A percentile compares a stretch with the other conserved stretches of the same genome.
phyloP scores from a whole-genome alignment of 2,329 filamentous ascomycete genomes.

The Paecilomyces formosus region DNA sequence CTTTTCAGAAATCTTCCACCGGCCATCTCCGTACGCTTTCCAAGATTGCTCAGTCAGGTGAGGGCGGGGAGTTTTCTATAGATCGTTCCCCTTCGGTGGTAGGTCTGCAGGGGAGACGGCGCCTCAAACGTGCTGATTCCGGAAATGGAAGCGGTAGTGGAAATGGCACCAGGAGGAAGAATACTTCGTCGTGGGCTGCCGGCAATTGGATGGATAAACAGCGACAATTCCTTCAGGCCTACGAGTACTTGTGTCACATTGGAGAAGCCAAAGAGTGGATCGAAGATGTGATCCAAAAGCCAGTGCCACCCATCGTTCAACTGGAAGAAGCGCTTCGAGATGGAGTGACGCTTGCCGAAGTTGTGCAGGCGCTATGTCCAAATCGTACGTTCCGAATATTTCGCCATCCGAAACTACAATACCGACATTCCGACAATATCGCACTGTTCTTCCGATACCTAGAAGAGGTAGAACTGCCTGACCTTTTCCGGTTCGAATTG shows the following conservation, averaged over 20 bases:
- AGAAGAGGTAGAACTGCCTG: slow-evolving; percentile 83
- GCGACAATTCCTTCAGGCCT: slow-evolving; percentile 89
- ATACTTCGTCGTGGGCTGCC: slow-evolving; percentile 65
- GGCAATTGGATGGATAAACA: slow-evolving; percentile 99
- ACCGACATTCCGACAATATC: slow-evolving; percentile 95
- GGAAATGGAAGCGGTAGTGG: slow-evolving; percentile 36
- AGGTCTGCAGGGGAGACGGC: slow-evolving; percentile 75
- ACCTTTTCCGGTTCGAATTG: slow-evolving; percentile 92
- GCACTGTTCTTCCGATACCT: slow-evolving; percentile 92
- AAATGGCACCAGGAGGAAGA: slow-evolving; percentile 40
- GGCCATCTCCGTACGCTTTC: slow-evolving; percentile 83
- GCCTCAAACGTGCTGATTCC: slow-evolving; percentile 63
- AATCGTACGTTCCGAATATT: slow-evolving; percentile 75
- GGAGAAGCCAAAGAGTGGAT: slow-evolving; percentile 99
- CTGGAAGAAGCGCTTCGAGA: slow-evolving; percentile 87
- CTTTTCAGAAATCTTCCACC: slow-evolving; percentile 80
- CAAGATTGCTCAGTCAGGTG: slow-evolving; percentile 66
- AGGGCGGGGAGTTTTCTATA: slow-evolving; percentile 73
- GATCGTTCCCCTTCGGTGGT: slow-evolving; percentile 76
- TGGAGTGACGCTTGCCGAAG: slow-evolving; percentile 87
- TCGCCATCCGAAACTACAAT: slow-evolving; percentile 75
- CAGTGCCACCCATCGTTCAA: slow-evolving; percentile 86
- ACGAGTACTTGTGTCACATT: slow-evolving; percentile 98
- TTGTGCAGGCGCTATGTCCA: slow-evolving; percentile 82
- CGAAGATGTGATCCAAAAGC: slow-evolving; percentile 76